A percentile compares a stretch with the other conserved stretches of the same genome.
Conservation (phyloP, 345 rosid species). For the Alliaria petiolata region DNA sequence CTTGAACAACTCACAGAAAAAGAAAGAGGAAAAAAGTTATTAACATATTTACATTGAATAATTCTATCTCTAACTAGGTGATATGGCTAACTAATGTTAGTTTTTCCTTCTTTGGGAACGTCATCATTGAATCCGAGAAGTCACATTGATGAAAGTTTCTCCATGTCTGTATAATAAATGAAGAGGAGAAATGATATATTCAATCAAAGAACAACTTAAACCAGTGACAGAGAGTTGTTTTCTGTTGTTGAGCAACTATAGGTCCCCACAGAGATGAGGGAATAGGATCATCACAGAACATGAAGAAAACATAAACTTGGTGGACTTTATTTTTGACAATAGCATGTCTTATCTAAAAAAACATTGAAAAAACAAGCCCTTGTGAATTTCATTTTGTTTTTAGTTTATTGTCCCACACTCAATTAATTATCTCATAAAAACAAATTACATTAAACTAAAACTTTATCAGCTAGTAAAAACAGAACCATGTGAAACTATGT, state of each 20-base stretch:
- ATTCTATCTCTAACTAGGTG: too few relatives aligned
- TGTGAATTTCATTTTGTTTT: too few relatives aligned
- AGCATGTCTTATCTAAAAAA: constrained; percentile 2
- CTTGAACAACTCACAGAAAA: background rate
- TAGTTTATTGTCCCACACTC: too few relatives aligned
- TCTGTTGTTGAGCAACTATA: constrained; percentile 2
- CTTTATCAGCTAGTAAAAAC: too few relatives aligned
- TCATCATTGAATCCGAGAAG: too few relatives aligned
- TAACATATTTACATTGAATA: background rate
- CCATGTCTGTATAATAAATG: background rate
- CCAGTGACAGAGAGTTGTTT: constrained; percentile 3
- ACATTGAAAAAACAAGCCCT: constrained; percentile 29
- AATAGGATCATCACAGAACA: constrained; percentile 21
- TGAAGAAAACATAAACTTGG: constrained; percentile 4
- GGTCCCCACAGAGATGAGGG: constrained; percentile 19
- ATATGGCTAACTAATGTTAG: too few relatives aligned
- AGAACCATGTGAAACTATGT: too few relatives aligned
- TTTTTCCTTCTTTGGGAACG: too few relatives aligned
- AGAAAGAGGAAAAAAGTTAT: background rate
- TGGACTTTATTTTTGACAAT: background rate
- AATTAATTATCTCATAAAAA: too few relatives aligned
- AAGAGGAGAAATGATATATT: background rate
- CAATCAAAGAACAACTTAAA: background rate
- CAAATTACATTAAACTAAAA: too few relatives aligned
- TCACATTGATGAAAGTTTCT: background rate